Base-by-base conservation (phyloP, 2,329 filamentous ascomycete genomes). In the Alternaria sp. region DNA sequence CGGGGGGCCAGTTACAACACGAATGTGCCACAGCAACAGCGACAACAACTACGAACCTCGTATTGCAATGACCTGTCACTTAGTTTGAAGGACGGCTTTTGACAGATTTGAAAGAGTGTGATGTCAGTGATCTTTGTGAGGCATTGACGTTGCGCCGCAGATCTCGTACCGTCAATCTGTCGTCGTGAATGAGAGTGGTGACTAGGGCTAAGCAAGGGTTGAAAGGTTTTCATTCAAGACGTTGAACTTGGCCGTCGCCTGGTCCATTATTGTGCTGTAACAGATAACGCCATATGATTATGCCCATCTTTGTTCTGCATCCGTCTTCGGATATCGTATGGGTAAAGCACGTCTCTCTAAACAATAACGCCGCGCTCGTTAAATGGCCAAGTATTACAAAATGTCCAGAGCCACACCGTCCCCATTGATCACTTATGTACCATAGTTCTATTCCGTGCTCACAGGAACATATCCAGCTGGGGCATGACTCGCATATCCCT, bases 381-480 rank as follows among this genome's bases (percentile, higher is more conserved):
- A 26, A 48, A 48, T 48, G 29, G 36, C 17, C 31, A 48, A 36
- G 14, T 24, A 48, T 17, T 26, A 36, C 29, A 13, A 48, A 48
- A 48, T 21, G n/a, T 34, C 21, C 14, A 26, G 44, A 48, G 21
- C 31, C 8, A 34, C 21, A 26, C 44, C 44, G 29, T n/a, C 9
- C 31, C 26, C 8, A 21, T 24, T 14, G 23, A 13, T 5, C 23
- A 1, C 3, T 36, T 61, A 70, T 5, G 62, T 65, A 5, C 66
- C 54, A 39, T 61, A 63, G 34, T 65, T 59, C 24, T 68, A 65
- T 8, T 37, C 60, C 33, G 34, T 59, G 49, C 57, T 62, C 11
- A 72, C 63, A 14, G 61, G 54, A 13, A 51, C 63, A 40, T 51
- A 56, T 41, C 42, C 63, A 23, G 63, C 60, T 17, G 58, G 51